Percentiles rank a stretch among this genome's conserved stretches.
Evolutionary conservation across 805 yeast species (phyloP).

Genomic region (Suhomyces sp.): DNA sequence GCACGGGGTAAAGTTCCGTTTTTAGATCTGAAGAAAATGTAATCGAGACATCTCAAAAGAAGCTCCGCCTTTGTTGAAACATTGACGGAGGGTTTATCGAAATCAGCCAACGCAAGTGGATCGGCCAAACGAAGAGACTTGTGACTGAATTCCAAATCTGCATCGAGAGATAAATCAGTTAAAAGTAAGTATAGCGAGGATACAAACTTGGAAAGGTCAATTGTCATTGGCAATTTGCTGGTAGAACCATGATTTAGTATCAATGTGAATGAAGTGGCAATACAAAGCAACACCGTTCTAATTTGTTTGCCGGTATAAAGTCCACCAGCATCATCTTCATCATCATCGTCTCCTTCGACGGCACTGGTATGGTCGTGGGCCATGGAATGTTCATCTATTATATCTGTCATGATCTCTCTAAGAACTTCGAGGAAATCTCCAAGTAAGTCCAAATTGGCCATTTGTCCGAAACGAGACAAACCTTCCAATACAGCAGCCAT

Average conservation of each 20-base stretch:
- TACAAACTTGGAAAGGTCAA: constrained; percentile 77
- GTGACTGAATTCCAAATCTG: constrained; percentile 84
- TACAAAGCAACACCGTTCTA: constrained; percentile 76
- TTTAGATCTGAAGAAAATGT: constrained; percentile 72
- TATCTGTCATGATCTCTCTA: constrained; percentile 70
- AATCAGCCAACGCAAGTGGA: constrained; percentile 50
- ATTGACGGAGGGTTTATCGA: constrained; percentile 69
- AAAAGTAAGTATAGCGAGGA: constrained; percentile 70
- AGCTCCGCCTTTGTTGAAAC: constrained; percentile 88
- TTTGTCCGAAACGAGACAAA: constrained; percentile 81
- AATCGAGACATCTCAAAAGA: constrained; percentile 72
- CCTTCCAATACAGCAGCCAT: constrained; percentile 92
- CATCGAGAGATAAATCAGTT: constrained; percentile 68
- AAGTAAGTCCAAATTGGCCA: constrained; percentile 87
- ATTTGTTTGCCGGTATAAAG: constrained; percentile 42
- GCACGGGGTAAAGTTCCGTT: constrained; percentile 69
- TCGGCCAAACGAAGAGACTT: constrained; percentile 79
- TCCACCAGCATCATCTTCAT: constrained; percentile 27
- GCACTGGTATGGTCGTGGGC: constrained; percentile 17
- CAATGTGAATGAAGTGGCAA: constrained; percentile 86
- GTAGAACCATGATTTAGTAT: constrained; percentile 64
- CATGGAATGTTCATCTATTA: constrained; percentile 42
- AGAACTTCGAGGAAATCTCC: constrained; percentile 92
- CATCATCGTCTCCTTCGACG: constrained; percentile 17
- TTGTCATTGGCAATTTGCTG: constrained; percentile 59